Percentiles rank a stretch among this genome's conserved stretches.
These are phyloP conservation scores for Nakaseomyces sp. DNA, from an alignment of 1,139 yeast species.

Conservation along the genomic window DNA sequence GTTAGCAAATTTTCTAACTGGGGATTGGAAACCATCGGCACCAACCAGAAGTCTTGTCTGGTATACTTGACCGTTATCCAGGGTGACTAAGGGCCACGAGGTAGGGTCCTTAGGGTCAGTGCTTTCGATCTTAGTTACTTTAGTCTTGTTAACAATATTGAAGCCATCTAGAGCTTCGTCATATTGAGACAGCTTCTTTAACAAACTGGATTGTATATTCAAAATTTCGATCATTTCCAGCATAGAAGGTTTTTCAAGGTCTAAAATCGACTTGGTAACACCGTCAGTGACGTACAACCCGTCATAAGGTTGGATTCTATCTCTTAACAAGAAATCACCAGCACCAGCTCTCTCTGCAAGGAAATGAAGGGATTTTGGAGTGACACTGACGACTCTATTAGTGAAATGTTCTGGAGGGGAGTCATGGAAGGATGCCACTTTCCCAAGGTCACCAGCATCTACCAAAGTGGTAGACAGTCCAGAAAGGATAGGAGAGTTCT, in stretches of 20 bases:
- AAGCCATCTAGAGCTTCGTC: conserved; percentile 21
- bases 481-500: conserved; percentile 53
- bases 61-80: conserved; percentile 56
- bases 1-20: conserved; percentile 73
- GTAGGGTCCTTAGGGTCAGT: conserved; percentile 28
- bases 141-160: conserved; percentile 53
- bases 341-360: conserved; percentile 68
- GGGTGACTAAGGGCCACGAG: conserved; percentile 71
- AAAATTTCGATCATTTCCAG: conserved; percentile 70
- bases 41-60: conserved; percentile 77
- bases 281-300: conserved; percentile 85
- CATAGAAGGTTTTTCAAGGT: conserved; percentile 45
- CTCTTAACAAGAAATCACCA: conserved; percentile 64
- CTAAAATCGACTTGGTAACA: conserved; percentile 50
- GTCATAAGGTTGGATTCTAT: conserved; percentile 71
- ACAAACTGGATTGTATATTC: conserved; percentile 57
- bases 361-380: conserved; percentile 68
- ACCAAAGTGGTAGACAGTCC: conserved; percentile 58
- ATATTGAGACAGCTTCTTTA: conserved; percentile 29
- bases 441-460: conserved; percentile 57
- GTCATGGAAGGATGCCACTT: conserved; percentile 42
- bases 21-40: conserved; percentile 94
- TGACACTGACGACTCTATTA: conserved; percentile 77
- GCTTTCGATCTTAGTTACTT: conserved; percentile 46
- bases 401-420: conserved; percentile 54